Conservation (phyloP, 441 rosid species). For the Gossypium schwendimanii region DNA sequence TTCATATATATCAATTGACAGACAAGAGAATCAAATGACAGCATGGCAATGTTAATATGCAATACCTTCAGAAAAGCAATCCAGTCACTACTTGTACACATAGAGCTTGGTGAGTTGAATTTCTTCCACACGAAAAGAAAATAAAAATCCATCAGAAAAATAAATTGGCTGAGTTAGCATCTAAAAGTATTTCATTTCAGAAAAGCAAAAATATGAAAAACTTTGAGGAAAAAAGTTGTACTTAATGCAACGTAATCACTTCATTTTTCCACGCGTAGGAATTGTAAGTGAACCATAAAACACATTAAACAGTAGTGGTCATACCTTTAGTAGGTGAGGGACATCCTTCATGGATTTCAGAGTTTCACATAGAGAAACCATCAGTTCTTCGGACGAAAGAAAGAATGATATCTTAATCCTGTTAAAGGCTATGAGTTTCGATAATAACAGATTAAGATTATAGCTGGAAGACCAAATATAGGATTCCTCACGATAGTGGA, state of each 20-base stretch:
- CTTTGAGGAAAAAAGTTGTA: not conserved
- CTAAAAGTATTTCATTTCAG: not conserved
- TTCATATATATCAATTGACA: not conserved
- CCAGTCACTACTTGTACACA: slow-evolving; percentile 73
- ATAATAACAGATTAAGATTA: slow-evolving; percentile 9
- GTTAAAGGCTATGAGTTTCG: slow-evolving; percentile 34
- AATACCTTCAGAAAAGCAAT: slow-evolving; percentile 79
- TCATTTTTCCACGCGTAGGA: not conserved
- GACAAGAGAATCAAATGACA: slow-evolving; percentile 11
- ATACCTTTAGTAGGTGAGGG: slow-evolving; percentile 70
- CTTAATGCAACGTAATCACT: not conserved
- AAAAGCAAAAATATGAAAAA: not conserved
- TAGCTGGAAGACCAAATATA: slow-evolving; percentile 5
- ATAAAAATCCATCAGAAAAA: slow-evolving; percentile 5
- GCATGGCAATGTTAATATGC: slow-evolving; percentile 9
- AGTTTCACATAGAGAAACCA: slow-evolving; percentile 71
- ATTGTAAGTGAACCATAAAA: not conserved
- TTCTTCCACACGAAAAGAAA: slow-evolving; percentile 47
- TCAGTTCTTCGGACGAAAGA: slow-evolving; percentile 67
- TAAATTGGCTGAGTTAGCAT: slow-evolving; percentile 7
- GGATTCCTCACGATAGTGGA: not conserved
- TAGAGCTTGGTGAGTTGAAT: slow-evolving; percentile 86
- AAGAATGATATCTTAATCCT: slow-evolving; percentile 75
- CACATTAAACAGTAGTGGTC: slow-evolving; percentile 8
- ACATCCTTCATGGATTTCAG: slow-evolving; percentile 87